Conservation (phyloP, 192 early-diverging fungal species). For the Coemansia furcata region DNA sequence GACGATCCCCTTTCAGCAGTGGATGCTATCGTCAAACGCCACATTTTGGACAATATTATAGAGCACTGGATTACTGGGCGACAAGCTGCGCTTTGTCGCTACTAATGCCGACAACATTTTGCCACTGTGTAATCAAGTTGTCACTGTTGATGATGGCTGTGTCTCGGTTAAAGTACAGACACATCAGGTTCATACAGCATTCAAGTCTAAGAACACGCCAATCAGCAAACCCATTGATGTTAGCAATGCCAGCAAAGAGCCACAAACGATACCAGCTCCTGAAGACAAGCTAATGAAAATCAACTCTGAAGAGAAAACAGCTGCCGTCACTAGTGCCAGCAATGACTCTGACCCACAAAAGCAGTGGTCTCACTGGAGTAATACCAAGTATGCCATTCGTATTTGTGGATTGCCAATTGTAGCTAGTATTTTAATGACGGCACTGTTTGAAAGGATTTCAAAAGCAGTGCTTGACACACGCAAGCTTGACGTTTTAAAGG, state of each 20-base stretch:
- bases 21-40: constrained; percentile 60
- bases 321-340: background rate
- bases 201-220: constrained; percentile 4
- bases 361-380: constrained; percentile 42
- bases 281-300: background rate
- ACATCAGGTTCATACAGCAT: constrained; percentile 15
- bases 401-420: background rate
- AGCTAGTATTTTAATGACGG: background rate
- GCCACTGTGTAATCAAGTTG: constrained; percentile 20
- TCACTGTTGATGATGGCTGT: constrained; percentile 11
- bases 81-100: constrained; percentile 50
- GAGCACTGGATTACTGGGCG: constrained; percentile 55
- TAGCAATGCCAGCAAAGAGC: background rate
- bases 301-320: background rate
- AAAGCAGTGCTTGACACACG: background rate
- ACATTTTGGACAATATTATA: constrained; percentile 64
- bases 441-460: background rate
- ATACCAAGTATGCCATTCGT: constrained; percentile 44
- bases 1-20: constrained; percentile 75
- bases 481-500: background rate
- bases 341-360: background rate
- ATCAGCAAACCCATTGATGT: constrained; percentile 8
- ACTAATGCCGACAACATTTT: constrained; percentile 27
- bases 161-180: constrained; percentile 47
- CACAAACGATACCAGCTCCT: background rate